Conservation (phyloP, 495 filamentous ascomycete genomes). For the Cercophora scortea region DNA sequence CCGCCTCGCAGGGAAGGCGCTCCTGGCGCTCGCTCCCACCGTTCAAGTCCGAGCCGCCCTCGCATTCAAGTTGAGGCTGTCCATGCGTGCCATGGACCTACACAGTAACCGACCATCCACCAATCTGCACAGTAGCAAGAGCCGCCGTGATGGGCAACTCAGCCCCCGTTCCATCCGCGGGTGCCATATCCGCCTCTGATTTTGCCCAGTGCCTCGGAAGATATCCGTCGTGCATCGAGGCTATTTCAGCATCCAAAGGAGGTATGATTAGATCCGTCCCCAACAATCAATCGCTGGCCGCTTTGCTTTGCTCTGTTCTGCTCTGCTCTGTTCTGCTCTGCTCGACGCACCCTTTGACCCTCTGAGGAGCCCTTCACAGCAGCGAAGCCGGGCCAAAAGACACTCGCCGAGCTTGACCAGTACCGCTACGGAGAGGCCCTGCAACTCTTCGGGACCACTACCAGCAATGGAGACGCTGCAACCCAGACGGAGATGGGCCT, state of each 20-base stretch:
- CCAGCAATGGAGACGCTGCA: background rate
- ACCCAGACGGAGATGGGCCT: conserved; percentile 21
- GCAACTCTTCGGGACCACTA: conserved; percentile 23
- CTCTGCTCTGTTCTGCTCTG: too few relatives aligned
- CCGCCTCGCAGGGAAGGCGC: too few relatives aligned
- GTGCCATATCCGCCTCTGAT: conserved; percentile 24
- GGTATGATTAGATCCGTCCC: conserved; percentile 18
- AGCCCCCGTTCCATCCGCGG: conserved; percentile 15
- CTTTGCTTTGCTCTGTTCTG: too few relatives aligned
- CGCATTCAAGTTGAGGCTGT: too few relatives aligned
- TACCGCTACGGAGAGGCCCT: conserved; percentile 40
- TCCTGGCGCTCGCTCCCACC: too few relatives aligned
- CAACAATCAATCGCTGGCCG: background rate
- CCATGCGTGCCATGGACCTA: too few relatives aligned
- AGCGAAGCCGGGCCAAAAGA: conserved; percentile 36
- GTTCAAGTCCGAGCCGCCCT: too few relatives aligned
- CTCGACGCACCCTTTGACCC: background rate
- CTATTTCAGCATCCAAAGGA: conserved; percentile 32
- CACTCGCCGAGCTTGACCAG: conserved; percentile 38
- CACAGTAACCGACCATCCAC: too few relatives aligned
- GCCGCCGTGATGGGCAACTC: conserved; percentile 21
- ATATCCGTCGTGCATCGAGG: conserved; percentile 31
- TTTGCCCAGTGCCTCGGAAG: conserved; percentile 24
- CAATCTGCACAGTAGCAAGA: conserved; percentile 1
- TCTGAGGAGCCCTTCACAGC: background rate